Evolutionary conservation across 495 filamentous ascomycete genomes (phyloP).

Genomic region (Penicillium verhagenii): DNA sequence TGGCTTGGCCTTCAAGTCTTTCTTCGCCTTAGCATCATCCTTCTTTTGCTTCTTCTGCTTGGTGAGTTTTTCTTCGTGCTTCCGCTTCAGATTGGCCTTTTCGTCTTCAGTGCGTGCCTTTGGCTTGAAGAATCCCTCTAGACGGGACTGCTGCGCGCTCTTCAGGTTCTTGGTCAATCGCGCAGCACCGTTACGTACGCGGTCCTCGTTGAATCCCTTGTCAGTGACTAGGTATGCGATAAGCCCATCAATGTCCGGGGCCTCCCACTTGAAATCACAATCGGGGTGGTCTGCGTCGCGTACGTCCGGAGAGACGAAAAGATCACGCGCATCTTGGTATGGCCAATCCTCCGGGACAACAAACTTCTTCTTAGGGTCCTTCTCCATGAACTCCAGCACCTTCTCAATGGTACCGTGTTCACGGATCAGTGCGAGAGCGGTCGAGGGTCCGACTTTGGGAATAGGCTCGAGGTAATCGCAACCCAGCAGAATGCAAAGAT

Average conservation of each 20-base stretch:
- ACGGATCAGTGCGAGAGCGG: slow-evolving; percentile 88
- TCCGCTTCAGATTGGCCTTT: slow-evolving; percentile 80
- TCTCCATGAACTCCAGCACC: slow-evolving; percentile 73
- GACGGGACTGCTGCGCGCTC: slow-evolving; percentile 78
- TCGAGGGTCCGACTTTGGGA: slow-evolving; percentile 86
- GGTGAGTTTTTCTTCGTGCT: slow-evolving; percentile 84
- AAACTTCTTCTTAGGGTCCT: slow-evolving; percentile 75
- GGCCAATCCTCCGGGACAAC: slow-evolving; percentile 90
- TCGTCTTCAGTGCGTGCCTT: slow-evolving; percentile 84
- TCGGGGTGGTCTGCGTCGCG: slow-evolving; percentile 78
- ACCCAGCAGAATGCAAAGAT: slow-evolving; percentile 95
- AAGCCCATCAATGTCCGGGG: slow-evolving; percentile 84
- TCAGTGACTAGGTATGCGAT: slow-evolving; percentile 85
- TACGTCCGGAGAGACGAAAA: slow-evolving; percentile 90
- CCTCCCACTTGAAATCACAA: slow-evolving; percentile 97
- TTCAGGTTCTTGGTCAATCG: slow-evolving; percentile 86
- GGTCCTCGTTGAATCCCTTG: slow-evolving; percentile 95
- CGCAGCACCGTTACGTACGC: slow-evolving; percentile 73
- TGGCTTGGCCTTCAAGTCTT: slow-evolving; percentile 83
- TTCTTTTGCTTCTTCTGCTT: slow-evolving; percentile 94
- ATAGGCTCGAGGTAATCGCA: slow-evolving; percentile 98
- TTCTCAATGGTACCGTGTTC: slow-evolving; percentile 85
- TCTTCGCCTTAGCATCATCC: slow-evolving; percentile 81
- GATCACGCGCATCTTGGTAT: slow-evolving; percentile 82
- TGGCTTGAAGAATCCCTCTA: slow-evolving; percentile 98